These are phyloP conservation scores for Mycena maculata DNA, from an alignment of 768 basidiomycete species.

Conservation along the genomic window DNA sequence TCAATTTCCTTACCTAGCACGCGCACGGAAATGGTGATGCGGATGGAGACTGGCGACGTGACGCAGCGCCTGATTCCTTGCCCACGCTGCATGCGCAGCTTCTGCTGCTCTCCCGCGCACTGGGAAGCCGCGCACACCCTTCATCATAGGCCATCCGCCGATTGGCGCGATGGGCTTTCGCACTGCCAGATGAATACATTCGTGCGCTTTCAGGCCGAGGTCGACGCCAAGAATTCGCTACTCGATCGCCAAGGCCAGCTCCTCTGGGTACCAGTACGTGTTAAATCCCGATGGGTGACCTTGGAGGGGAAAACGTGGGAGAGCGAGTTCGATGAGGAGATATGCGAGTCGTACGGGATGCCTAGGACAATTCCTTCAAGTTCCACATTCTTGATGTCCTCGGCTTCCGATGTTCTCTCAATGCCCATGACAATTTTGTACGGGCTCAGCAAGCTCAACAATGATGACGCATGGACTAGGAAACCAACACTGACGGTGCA, in stretches of 20 bases:
- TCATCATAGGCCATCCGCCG: not conserved
- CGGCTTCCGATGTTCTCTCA: not conserved
- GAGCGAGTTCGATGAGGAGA: not conserved
- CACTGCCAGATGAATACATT: slow-evolving; percentile 2
- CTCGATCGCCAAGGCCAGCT: not conserved
- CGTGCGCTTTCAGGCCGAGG: not conserved
- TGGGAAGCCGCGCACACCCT: slow-evolving; percentile 11
- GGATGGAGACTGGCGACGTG: slow-evolving; percentile 1
- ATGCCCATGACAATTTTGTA: slow-evolving; percentile 8
- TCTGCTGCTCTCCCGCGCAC: no score
- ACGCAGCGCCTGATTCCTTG: slow-evolving; percentile 7
- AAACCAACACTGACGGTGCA: not conserved
- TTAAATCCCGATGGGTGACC: not conserved
- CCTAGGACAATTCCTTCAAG: not conserved
- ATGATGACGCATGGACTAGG: not conserved
- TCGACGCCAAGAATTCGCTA: not conserved
- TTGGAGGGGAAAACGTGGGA: not conserved
- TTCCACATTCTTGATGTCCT: not conserved
- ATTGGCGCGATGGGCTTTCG: slow-evolving; percentile 3
- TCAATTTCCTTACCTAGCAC: not conserved
- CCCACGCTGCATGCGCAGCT: slow-evolving; percentile 1
- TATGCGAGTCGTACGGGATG: not conserved
- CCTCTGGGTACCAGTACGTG: not conserved
- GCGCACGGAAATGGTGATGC: slow-evolving; percentile 2
- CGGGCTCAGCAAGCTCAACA: not conserved